Conservation (phyloP, 768 basidiomycete species). For the Sutorius australiensis region DNA sequence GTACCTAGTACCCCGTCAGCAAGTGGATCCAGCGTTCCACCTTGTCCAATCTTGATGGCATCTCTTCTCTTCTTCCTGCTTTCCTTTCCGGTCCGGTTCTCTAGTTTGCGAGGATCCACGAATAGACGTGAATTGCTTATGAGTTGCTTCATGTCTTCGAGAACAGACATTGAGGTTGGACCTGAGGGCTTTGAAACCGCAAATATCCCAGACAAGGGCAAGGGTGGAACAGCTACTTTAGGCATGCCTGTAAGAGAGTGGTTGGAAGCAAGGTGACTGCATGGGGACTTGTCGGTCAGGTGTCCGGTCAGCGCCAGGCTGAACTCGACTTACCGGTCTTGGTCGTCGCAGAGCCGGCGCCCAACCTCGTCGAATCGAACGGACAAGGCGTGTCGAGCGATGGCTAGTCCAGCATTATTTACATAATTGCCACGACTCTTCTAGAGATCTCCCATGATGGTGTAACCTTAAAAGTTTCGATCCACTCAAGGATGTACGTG, state of each 20-base stretch:
- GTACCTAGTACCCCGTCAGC: slow-evolving; percentile 92
- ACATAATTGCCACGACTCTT: too few species aligned
- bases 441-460: not conserved
- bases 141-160: slow-evolving; percentile 83
- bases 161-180: slow-evolving; percentile 85
- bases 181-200: slow-evolving; percentile 91
- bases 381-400: not conserved
- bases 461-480: not conserved
- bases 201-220: slow-evolving; percentile 80
- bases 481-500: too few species aligned
- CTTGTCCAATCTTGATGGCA: slow-evolving; percentile 81
- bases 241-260: slow-evolving; percentile 50
- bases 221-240: slow-evolving; percentile 46
- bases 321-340: not conserved
- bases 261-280: not conserved
- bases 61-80: slow-evolving; percentile 40
- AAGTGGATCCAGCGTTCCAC: slow-evolving; percentile 93
- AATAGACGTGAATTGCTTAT: slow-evolving; percentile 76
- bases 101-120: slow-evolving; percentile 52
- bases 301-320: not conserved
- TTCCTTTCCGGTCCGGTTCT: slow-evolving; percentile 46
- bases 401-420: too few species aligned
- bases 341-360: not conserved
- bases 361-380: not conserved
- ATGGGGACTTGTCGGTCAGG: not conserved